Percentiles rank a stretch among this genome's conserved stretches.
phyloP scores from a whole-genome alignment of 495 filamentous ascomycete species.

The Monascus purpureus region DNA sequence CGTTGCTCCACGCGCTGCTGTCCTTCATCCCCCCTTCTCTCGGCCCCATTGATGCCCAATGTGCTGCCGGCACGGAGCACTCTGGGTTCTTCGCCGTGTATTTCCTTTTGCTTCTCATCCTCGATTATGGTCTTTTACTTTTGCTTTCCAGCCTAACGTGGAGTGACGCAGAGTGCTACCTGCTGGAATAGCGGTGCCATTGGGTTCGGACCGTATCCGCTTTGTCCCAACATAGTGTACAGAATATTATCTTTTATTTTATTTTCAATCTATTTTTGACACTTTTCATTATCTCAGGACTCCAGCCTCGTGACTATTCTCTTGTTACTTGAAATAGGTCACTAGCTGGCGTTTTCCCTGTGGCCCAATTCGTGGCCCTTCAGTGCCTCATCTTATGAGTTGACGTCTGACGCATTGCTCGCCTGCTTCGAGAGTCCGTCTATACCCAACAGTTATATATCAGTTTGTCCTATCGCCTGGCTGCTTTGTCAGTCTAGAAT shows the following conservation, averaged over 20 bases:
- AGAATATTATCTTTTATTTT: too few relatives aligned
- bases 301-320: constrained; percentile 3
- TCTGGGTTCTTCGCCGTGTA: constrained; percentile 16
- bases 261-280: too few relatives aligned
- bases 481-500: constrained; percentile 9
- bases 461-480: constrained; percentile 13
- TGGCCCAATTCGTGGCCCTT: neutral
- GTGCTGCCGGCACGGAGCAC: constrained; percentile 13
- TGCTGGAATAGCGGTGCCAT: too few relatives aligned
- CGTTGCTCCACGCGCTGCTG: constrained; percentile 4
- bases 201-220: too few relatives aligned
- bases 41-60: constrained; percentile 32
- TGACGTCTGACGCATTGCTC: too few relatives aligned
- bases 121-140: constrained; percentile 10
- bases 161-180: too few relatives aligned
- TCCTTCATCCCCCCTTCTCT: constrained; percentile 6
- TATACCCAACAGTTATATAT: too few relatives aligned
- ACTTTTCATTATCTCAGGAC: constrained; percentile 2
- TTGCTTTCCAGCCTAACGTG: constrained; percentile 13
- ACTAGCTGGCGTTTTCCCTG: constrained; percentile 9
- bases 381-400: too few relatives aligned
- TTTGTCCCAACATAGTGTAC: too few relatives aligned
- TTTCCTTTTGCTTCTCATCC: constrained; percentile 14
- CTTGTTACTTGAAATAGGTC: constrained; percentile 8
- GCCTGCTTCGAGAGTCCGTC: too few relatives aligned